Evolutionary conservation across 2,329 filamentous ascomycete species (phyloP).

Genomic region (Sporothrix mexicana): DNA sequence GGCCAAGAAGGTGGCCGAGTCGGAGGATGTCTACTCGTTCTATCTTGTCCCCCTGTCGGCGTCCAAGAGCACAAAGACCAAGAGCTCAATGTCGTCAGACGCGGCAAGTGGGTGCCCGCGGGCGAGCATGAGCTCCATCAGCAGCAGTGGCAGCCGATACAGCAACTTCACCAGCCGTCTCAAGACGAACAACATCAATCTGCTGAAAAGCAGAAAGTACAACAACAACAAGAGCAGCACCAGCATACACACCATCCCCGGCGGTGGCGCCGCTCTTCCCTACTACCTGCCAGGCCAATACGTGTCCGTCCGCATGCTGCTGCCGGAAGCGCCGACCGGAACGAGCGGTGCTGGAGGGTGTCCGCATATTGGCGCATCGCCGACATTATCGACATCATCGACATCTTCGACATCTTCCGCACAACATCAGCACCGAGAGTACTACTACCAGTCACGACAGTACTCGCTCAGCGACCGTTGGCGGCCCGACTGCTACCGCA

Average conservation of each 20-base stretch:
- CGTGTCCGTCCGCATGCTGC: slow-evolving; percentile 65
- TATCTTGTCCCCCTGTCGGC: slow-evolving; percentile 63
- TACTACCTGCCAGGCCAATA: slow-evolving; percentile 74
- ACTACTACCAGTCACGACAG: slow-evolving; percentile 69
- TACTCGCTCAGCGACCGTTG: slow-evolving; percentile 75
- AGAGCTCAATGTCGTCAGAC: not conserved
- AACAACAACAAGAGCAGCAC: slow-evolving; percentile 39
- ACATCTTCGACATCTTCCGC: not conserved
- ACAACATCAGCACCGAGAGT: slow-evolving; percentile 46
- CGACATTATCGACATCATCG: too few relatives aligned
- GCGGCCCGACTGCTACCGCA: slow-evolving; percentile 63
- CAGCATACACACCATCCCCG: not conserved
- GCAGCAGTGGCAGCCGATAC: slow-evolving; percentile 29
- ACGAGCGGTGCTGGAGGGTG: too few relatives aligned
- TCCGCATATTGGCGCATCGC: too few relatives aligned
- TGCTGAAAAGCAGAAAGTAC: slow-evolving; percentile 39
- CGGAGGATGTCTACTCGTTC: slow-evolving; percentile 72
- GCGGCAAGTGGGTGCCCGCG: not conserved
- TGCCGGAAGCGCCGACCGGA: slow-evolving; percentile 48
- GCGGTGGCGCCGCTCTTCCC: slow-evolving; percentile 60
- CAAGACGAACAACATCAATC: slow-evolving; percentile 30
- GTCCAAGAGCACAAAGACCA: not conserved
- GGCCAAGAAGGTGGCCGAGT: slow-evolving; percentile 67
- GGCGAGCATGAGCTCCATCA: slow-evolving; percentile 22
- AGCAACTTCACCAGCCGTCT: slow-evolving; percentile 30